Conservation (phyloP, 1,284 basidiomycete genomes). For the Trichosporon asahii region DNA sequence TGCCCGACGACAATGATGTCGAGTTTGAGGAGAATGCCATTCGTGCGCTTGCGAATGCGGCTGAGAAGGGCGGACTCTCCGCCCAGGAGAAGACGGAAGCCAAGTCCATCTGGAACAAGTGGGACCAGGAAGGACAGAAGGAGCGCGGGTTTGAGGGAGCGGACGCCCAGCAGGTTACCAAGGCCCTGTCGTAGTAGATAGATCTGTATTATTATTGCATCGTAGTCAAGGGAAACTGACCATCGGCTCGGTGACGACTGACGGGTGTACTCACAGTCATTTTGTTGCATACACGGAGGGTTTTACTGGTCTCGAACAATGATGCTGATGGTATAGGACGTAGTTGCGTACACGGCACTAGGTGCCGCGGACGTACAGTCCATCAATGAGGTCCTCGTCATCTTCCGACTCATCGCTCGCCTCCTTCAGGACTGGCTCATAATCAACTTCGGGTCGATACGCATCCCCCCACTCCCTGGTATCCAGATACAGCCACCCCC, state of each 20-base stretch:
- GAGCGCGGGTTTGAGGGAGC: slow-evolving; percentile 41
- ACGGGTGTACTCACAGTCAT: not conserved
- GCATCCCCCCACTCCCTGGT: not conserved
- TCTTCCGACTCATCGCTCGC: too few species aligned
- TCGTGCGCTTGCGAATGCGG: slow-evolving; percentile 56
- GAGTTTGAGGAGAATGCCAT: slow-evolving; percentile 80
- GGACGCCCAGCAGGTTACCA: slow-evolving; percentile 30
- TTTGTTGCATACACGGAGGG: not conserved
- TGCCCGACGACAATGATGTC: slow-evolving; percentile 68
- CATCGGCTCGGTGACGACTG: not conserved
- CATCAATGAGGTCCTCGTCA: not conserved
- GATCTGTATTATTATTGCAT: not conserved
- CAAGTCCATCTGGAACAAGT: slow-evolving; percentile 34
- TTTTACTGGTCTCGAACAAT: too few species aligned
- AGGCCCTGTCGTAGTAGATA: slow-evolving; percentile 8
- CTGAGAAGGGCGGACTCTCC: slow-evolving; percentile 40
- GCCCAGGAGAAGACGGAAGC: slow-evolving; percentile 44
- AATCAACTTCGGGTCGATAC: not conserved
- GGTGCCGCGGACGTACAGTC: not conserved
- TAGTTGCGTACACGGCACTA: too few species aligned
- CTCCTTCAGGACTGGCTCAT: too few species aligned
- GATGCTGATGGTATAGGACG: too few species aligned
- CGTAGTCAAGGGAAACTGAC: too few species aligned
- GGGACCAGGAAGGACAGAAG: slow-evolving; percentile 34
- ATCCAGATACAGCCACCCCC: not conserved